Base-by-base conservation (phyloP, 2,329 filamentous ascomycete genomes). In the Sclerotinia glacialis region DNA sequence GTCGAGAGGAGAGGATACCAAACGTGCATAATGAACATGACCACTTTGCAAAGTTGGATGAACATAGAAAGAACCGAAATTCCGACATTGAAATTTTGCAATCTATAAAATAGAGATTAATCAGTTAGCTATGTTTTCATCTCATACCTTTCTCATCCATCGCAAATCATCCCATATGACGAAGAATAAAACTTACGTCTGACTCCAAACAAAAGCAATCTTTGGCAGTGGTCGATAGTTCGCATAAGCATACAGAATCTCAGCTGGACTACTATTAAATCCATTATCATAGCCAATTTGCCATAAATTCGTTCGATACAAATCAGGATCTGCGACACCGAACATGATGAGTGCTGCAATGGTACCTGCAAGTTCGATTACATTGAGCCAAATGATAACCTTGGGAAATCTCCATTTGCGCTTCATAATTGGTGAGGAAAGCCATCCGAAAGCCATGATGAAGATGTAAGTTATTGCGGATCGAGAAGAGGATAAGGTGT, bases 31-130 rank as follows among this genome's bases (percentile, higher is more conserved):
- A 91, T 86, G 78, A 85, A 88, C 73, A 85, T 82, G 69, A 89
- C 85, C 70, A 85, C 82, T 80, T 92, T 93, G 76, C 83, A 81
- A 54, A 93, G 83, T 69, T 92, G 83, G 76, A 92, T 82, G 80
- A 94, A 94, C 76, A 91, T 88, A 67, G 86, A 88, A 64, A 92
- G 81, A 71, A 94, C 84, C 47, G 89, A 89, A 71, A 93, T 89
- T 74, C 89, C 88, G 71, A 93, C 86, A 74, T 93, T 92, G 79
- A 85, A 92, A 72, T 89, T 82, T 58, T 90, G 92, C 69, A 92
- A 81, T 66, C 90, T 93, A 74, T 55, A 47, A n/a, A 37, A 2
- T 9, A 40, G 26, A 59, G 12, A 26, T 2, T 1, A 37, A 2
- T 14, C 21, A 9, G 60, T 73, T 55, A 73, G 69, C 52, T 18